A percentile compares a stretch with the other conserved stretches of the same genome.
phyloP scores from a whole-genome alignment of 768 basidiomycete genomes.

The Neoboletus magnificus region DNA sequence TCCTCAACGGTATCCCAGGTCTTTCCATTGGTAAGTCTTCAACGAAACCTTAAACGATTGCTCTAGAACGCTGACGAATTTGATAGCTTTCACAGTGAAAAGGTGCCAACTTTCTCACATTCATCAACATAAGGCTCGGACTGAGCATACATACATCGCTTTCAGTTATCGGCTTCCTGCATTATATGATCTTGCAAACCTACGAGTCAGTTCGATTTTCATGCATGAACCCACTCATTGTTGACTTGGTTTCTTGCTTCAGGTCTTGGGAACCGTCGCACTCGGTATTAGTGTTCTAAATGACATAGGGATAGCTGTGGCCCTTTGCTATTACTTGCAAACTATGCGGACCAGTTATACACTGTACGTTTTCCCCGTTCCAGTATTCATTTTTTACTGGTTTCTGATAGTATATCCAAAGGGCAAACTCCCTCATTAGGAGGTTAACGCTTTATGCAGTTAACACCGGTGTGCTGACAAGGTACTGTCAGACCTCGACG shows the following conservation, averaged over 20 bases:
- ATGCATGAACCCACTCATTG: background rate
- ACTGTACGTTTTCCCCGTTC: slow-evolving; percentile 31
- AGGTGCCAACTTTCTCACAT: slow-evolving; percentile 31
- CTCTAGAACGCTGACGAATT: background rate
- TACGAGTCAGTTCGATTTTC: slow-evolving; percentile 40
- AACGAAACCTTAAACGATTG: background rate
- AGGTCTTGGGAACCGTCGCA: slow-evolving; percentile 47
- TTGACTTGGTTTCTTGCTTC: slow-evolving; percentile 1
- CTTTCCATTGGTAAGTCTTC: slow-evolving; percentile 39
- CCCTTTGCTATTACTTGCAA: slow-evolving; percentile 55
- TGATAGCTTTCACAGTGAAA: slow-evolving; percentile 43
- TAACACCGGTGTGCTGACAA: slow-evolving; percentile 62
- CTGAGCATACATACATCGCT: background rate
- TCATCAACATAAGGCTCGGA: background rate
- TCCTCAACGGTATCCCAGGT: slow-evolving; percentile 16
- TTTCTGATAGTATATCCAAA: slow-evolving; percentile 21
- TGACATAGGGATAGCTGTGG: slow-evolving; percentile 49
- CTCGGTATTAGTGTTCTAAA: slow-evolving; percentile 49
- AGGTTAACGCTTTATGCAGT: slow-evolving; percentile 56
- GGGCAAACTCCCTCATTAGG: slow-evolving; percentile 56
- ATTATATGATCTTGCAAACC: slow-evolving; percentile 39
- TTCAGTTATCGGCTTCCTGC: slow-evolving; percentile 41
- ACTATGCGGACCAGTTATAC: slow-evolving; percentile 48
- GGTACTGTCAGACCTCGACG: slow-evolving; percentile 32
- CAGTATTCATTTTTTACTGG: background rate